Evolutionary conservation across 139 green algal species (phyloP).

Genomic region (Raphidocelis subcapitata): DNA sequence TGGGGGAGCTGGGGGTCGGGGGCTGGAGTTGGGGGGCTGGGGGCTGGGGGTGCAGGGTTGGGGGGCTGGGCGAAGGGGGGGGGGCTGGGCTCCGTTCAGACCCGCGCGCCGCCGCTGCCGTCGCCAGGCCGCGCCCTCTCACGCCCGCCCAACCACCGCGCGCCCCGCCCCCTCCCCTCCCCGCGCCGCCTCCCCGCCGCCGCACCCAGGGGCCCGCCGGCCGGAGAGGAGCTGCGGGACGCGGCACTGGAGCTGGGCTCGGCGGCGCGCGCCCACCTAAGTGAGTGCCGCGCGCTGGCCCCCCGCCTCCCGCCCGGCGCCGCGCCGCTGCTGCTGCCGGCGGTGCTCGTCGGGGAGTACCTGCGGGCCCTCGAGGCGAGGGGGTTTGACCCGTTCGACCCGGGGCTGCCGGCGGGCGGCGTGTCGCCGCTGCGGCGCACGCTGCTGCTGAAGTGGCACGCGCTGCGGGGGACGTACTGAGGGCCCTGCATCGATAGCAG

Average conservation of each 20-base stretch:
- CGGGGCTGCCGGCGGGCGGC: constrained; percentile 32
- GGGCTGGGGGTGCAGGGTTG: background rate
- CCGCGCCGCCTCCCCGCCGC: background rate
- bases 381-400: constrained; percentile 66
- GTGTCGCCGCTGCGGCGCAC: constrained; percentile 56
- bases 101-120: too few relatives aligned
- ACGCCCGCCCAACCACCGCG: too few relatives aligned
- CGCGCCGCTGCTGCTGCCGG: constrained; percentile 53
- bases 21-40: background rate
- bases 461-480: constrained; percentile 26
- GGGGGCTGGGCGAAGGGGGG: background rate
- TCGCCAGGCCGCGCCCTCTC: too few relatives aligned
- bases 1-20: background rate
- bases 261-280: constrained; percentile 64
- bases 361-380: constrained; percentile 58
- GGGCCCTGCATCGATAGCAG: too few relatives aligned
- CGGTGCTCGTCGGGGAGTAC: constrained; percentile 49
- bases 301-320: constrained; percentile 30
- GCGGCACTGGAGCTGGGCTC: constrained; percentile 56
- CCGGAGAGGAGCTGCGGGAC: constrained; percentile 51
- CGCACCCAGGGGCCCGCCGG: background rate
- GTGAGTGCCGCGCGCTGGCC: constrained; percentile 51
- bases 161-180: background rate
- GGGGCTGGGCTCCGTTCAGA: too few relatives aligned
- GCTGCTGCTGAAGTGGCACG: constrained; percentile 61